Percentiles rank a stretch among this genome's conserved stretches.
phyloP scores from a whole-genome alignment of 225 moss, liverwort and hornwort species.

The Lunularia cruciata region DNA sequence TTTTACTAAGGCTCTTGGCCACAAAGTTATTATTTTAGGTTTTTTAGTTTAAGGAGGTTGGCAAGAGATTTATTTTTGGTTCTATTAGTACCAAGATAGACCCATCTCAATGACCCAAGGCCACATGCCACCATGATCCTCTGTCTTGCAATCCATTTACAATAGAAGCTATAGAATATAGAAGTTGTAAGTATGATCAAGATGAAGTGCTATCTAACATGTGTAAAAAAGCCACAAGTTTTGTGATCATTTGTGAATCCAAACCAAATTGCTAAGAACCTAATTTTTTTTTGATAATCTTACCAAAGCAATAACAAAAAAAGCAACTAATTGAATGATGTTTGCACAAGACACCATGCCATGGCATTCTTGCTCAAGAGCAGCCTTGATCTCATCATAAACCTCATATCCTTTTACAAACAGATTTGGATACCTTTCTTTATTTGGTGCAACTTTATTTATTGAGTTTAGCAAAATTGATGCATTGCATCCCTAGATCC shows the following conservation, averaged over 20 bases:
- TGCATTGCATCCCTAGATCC: constrained; percentile 17
- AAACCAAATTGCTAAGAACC: no score
- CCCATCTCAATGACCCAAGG: constrained; percentile 68
- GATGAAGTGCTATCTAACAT: no score
- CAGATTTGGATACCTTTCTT: not conserved
- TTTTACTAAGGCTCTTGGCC: constrained; percentile 48
- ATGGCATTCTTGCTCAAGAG: not conserved
- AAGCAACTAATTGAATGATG: constrained; percentile 3
- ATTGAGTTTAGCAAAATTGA: constrained; percentile 9
- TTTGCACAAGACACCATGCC: constrained; percentile 14
- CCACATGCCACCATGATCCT: constrained; percentile 26
- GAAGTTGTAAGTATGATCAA: no score
- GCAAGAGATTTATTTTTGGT: constrained; percentile 42
- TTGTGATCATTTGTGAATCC: no score
- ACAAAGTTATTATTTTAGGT: constrained; percentile 39
- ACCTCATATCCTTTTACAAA: not conserved
- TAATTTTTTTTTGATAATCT: no score
- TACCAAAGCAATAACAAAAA: not conserved
- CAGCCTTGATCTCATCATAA: not conserved
- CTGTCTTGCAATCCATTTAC: constrained; percentile 41
- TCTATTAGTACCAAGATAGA: constrained; percentile 37
- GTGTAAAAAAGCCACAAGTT: no score
- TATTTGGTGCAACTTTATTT: not conserved
- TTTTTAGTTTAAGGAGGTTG: constrained; percentile 34
- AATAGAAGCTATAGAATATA: no score